Base-by-base conservation (phyloP, 371 early-diverging fungal genomes). In the Rhizomucor miehei region DNA sequence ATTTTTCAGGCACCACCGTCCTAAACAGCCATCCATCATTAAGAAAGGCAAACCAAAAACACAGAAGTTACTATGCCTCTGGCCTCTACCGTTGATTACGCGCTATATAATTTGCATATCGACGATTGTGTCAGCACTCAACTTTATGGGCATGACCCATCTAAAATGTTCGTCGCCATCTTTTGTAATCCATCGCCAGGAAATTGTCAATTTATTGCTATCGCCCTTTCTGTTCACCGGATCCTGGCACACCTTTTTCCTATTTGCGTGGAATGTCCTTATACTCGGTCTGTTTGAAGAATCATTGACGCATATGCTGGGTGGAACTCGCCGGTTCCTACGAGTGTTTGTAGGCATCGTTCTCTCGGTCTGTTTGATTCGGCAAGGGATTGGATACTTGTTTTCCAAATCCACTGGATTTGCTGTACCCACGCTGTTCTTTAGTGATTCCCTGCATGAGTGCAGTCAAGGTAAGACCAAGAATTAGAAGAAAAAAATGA, bases 381-480 rank as follows among this genome's bases (percentile, higher is more conserved):
- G 86, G 36, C 65, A 79, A 51, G 51, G 58, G 1, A 47, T 79
- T 21, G 86, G 86, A 11, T 78, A 73, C 54, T 6, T 79, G 11
- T 85, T 85, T 60, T 79, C 82, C 34, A 77, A 76, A 44, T 69
- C 77, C 0, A 77, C 78, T 9, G 86, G 86, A 1, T 85, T 71
- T 71, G 76, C 79, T 0, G 52, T 82, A 29, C 86, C 86, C 17
- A 58, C 59, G 1, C 57, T 85, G 25, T 82, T 85, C 51, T 85
- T 85, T 53, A 81, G 78, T 50, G 77, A 85, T 53, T 65, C 80
- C 5, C 63, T 81, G 60, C 82, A 80, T 54, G 86, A 85, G 48
- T 82, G 82, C 62, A 82, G 65, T 57, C 72, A 81, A 69, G 85
- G 85, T 82, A 75, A 60, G 50, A 16, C 51, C 14, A 41, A 13